Conservation (phyloP, 2,329 filamentous ascomycete species). For the Parascedosporium putredinis region DNA sequence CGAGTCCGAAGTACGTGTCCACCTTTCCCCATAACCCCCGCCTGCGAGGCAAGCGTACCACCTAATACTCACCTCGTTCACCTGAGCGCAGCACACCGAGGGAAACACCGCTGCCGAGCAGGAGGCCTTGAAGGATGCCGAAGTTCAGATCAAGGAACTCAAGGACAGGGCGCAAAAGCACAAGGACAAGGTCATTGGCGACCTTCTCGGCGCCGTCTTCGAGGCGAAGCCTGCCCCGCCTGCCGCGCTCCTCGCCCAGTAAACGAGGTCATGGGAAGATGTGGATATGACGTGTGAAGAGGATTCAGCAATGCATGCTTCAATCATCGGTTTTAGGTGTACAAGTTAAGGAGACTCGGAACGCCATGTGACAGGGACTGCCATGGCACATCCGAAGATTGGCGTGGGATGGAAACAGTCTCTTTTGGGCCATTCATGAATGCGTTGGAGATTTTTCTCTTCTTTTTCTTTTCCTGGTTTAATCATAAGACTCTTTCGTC, state of each 20-base stretch:
- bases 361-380: too few species aligned
- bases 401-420: background rate
- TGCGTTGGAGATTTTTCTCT: slow-evolving; percentile 1
- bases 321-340: too few species aligned
- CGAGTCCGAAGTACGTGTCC: slow-evolving; percentile 52
- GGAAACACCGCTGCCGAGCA: slow-evolving; percentile 74
- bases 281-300: too few species aligned
- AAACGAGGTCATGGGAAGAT: too few species aligned
- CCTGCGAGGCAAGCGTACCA: slow-evolving; percentile 5
- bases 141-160: slow-evolving; percentile 74
- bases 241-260: background rate
- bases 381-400: background rate
- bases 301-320: too few species aligned
- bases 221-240: slow-evolving; percentile 63
- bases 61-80: background rate
- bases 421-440: background rate
- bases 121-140: slow-evolving; percentile 69
- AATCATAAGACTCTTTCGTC: too few species aligned
- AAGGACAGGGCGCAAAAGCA: slow-evolving; percentile 68
- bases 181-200: slow-evolving; percentile 68
- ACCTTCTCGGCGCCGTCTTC: slow-evolving; percentile 76
- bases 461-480: slow-evolving; percentile 4
- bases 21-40: background rate
- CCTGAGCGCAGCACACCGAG: slow-evolving; percentile 78
- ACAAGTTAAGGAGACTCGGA: too few species aligned